Evolutionary conservation across 2,329 filamentous ascomycete genomes (phyloP).

Genomic region (Aspergillus ochraceus): DNA sequence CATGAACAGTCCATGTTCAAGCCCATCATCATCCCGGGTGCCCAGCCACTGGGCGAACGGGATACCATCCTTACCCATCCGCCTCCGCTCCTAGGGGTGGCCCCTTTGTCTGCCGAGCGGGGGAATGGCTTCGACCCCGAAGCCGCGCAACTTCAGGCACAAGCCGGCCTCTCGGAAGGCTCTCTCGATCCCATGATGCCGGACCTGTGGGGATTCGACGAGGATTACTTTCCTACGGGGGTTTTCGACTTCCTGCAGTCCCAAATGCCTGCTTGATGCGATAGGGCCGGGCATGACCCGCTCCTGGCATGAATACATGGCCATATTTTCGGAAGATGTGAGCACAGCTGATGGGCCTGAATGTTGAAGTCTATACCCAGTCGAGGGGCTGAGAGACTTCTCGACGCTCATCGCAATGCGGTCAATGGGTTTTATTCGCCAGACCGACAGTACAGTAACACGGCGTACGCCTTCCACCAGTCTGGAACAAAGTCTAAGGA

Average conservation of each 20-base stretch:
- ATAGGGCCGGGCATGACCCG: background rate
- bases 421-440: background rate
- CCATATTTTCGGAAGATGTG: background rate
- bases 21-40: slow-evolving; percentile 36
- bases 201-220: slow-evolving; percentile 42
- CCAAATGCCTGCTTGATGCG: slow-evolving; percentile 40
- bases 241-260: slow-evolving; percentile 44
- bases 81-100: slow-evolving; percentile 37
- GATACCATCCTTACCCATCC: slow-evolving; percentile 39
- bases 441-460: background rate
- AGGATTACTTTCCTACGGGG: slow-evolving; percentile 44
- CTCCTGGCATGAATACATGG: background rate
- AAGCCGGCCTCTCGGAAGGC: slow-evolving; percentile 37
- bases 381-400: background rate
- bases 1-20: slow-evolving; percentile 37
- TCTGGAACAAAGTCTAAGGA: too few species aligned
- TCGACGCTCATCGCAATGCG: too few species aligned
- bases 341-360: too few species aligned
- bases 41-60: slow-evolving; percentile 37
- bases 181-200: slow-evolving; percentile 43
- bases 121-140: slow-evolving; percentile 30
- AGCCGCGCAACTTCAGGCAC: slow-evolving; percentile 18
- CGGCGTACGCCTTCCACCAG: background rate
- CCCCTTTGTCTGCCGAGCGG: slow-evolving; percentile 40
- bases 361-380: background rate